Evolutionary conservation across 2,329 filamentous ascomycete species (phyloP), one percentile per base, ranked within the genome.

Genomic region (Pseudocercospora fijiensis): DNA sequence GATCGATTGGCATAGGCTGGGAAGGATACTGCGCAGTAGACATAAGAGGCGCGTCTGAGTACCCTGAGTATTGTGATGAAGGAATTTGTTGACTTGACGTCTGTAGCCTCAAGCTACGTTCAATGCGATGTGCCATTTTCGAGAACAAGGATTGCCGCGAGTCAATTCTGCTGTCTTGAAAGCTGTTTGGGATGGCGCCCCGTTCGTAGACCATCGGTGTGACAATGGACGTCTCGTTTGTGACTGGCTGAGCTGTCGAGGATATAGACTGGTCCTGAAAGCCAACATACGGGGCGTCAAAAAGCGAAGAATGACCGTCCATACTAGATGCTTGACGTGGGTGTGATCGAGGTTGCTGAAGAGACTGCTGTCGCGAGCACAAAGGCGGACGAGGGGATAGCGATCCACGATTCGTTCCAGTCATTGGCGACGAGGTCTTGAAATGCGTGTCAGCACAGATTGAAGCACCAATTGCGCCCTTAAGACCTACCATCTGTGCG

Each of bases 401-500:
- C 22, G 28, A 13, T 13, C 55, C 30, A n/a, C 22, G 41, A 6
- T 6, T n/a, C 22, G 30, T 26, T 20, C 53, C 26, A 45, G 56
- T 33, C 51, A 62, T 62, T 4, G 61, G 60, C 43, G 64, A 65
- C 10, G 52, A 56, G 11, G 45, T 57, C 61, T 60, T 27, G 24
- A 28, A 9, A 5, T 2, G 28, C 10, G 22, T 10, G 24, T 65
- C 37, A 63, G 64, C 37, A 37, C 43, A 28, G 8, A 22, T 30
- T 33, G 20, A 18, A 16, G 9, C 9, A 24, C n/a, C 5, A 10
- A 3, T 3, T 9, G 11, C 5, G 16, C 11, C 20, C 24, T 53
- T 26, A 13, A 55, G 16, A 26, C 60, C 16, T 63, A 65, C 64
- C 64, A 65, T 49, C n/a, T 57, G 51, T 20, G 58, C 53, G 43